Conservation (phyloP, 768 basidiomycete species). For the Leccinum longicurvipes region DNA sequence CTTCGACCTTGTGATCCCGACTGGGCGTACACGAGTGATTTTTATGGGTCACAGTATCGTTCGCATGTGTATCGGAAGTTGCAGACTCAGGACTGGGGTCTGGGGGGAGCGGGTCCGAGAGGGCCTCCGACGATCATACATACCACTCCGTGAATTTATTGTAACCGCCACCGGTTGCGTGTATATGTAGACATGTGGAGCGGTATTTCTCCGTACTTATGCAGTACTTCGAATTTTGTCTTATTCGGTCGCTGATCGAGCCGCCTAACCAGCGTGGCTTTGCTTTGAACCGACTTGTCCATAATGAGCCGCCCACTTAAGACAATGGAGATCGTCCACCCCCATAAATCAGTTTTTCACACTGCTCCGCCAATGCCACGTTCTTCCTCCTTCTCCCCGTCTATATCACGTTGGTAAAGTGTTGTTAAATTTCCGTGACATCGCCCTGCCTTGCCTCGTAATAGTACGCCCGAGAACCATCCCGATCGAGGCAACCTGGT, state of each 20-base stretch:
- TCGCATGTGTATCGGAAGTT: conserved; percentile 29
- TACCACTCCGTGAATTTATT: conserved; percentile 16
- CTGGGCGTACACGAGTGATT: conserved; percentile 27
- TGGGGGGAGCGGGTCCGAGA: conserved; percentile 23
- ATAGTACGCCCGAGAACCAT: conserved; percentile 9
- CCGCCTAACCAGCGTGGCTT: not conserved
- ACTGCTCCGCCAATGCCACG: conserved; percentile 1
- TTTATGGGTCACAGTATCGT: conserved; percentile 32
- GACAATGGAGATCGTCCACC: conserved; percentile 4
- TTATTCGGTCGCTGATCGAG: not conserved
- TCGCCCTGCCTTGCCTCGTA: conserved; percentile 5
- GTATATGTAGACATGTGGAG: not conserved
- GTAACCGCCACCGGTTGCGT: conserved; percentile 3
- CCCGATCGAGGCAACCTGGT: conserved; percentile 20
- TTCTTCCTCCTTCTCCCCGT: not conserved
- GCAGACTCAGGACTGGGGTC: conserved; percentile 26
- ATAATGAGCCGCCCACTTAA: not conserved
- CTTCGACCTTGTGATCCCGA: conserved; percentile 21
- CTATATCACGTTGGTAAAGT: conserved; percentile 8
- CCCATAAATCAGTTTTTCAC: conserved; percentile 9
- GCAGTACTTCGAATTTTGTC: not conserved
- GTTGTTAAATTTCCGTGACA: conserved; percentile 23
- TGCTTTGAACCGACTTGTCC: not conserved
- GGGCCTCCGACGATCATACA: conserved; percentile 28
- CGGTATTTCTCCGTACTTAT: not conserved